phyloP scores from a whole-genome alignment of 495 filamentous ascomycete genomes.

The Podospora appendiculata region DNA sequence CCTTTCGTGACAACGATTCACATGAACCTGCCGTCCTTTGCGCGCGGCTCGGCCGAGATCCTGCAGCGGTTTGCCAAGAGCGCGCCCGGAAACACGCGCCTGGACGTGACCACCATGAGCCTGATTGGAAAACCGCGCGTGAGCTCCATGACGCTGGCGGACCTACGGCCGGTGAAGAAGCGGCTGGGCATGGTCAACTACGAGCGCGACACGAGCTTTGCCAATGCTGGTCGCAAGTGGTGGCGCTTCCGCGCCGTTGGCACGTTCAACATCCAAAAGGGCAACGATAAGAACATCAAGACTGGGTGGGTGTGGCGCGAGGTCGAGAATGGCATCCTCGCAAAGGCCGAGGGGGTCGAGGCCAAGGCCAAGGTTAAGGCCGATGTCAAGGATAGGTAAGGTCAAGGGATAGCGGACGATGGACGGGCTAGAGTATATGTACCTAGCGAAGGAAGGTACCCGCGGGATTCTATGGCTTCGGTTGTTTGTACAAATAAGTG shows the following conservation, averaged over 20 bases:
- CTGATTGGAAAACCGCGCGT: slow-evolving; percentile 49
- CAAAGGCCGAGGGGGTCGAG: too few species aligned
- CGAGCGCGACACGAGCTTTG: slow-evolving; percentile 26
- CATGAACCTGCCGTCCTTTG: slow-evolving; percentile 58
- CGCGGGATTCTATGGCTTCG: too few species aligned
- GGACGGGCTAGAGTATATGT: too few species aligned
- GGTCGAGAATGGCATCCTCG: slow-evolving; percentile 9
- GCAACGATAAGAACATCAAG: slow-evolving; percentile 7
- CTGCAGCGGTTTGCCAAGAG: slow-evolving; percentile 56
- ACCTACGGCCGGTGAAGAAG: slow-evolving; percentile 34
- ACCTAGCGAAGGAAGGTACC: too few species aligned
- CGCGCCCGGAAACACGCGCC: slow-evolving; percentile 52
- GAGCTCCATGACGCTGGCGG: slow-evolving; percentile 36
- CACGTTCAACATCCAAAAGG: slow-evolving; percentile 22
- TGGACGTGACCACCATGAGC: slow-evolving; percentile 68
- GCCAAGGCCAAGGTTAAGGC: too few species aligned
- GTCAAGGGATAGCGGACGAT: too few species aligned
- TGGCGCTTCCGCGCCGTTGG: slow-evolving; percentile 28
- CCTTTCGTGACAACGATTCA: slow-evolving; percentile 70
- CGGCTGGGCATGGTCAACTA: slow-evolving; percentile 47
- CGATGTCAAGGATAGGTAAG: too few species aligned
- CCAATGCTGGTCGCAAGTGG: slow-evolving; percentile 22
- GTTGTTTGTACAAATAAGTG: too few species aligned
- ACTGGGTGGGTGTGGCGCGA: slow-evolving; percentile 25
- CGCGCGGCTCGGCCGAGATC: slow-evolving; percentile 58